Conservation (phyloP, 371 early-diverging fungal genomes). For the Zopfochytrium polystomum region DNA sequence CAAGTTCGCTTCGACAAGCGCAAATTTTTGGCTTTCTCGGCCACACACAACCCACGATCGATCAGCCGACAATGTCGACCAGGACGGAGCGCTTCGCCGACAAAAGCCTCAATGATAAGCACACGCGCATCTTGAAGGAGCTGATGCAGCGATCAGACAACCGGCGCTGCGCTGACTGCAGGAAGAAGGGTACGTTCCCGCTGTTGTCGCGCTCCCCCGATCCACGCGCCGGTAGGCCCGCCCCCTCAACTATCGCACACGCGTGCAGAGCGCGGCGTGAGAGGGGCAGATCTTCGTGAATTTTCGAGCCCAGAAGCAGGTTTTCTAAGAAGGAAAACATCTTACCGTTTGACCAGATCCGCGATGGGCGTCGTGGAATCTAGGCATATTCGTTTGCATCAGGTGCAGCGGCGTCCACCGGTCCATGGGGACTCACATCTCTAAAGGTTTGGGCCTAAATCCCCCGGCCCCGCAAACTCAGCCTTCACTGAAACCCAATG, state of each 20-base stretch:
- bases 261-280: no score
- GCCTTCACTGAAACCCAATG: no score
- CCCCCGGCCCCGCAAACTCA: no score
- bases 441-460: slow-evolving; percentile 76
- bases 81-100: slow-evolving; percentile 70
- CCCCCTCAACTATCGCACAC: neutral
- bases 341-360: slow-evolving; percentile 79
- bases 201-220: neutral
- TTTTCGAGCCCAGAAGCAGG: no score
- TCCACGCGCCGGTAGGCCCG: neutral
- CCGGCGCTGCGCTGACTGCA: slow-evolving; percentile 77
- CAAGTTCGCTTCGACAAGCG: no score
- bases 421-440: slow-evolving; percentile 89
- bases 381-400: slow-evolving; percentile 92
- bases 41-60: no score
- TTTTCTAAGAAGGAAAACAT: no score
- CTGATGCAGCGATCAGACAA: slow-evolving; percentile 69
- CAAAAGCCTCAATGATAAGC: slow-evolving; percentile 68
- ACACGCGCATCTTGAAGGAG: slow-evolving; percentile 66
- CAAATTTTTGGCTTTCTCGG: no score
- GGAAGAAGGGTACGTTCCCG: slow-evolving; percentile 61
- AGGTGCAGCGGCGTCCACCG: slow-evolving; percentile 90
- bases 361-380: slow-evolving; percentile 91
- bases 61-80: slow-evolving; percentile 69
- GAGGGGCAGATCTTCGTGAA: no score